These are phyloP conservation scores for Setaria italica DNA, from an alignment of 202 grass and related monocot species.

Conservation along the genomic window DNA sequence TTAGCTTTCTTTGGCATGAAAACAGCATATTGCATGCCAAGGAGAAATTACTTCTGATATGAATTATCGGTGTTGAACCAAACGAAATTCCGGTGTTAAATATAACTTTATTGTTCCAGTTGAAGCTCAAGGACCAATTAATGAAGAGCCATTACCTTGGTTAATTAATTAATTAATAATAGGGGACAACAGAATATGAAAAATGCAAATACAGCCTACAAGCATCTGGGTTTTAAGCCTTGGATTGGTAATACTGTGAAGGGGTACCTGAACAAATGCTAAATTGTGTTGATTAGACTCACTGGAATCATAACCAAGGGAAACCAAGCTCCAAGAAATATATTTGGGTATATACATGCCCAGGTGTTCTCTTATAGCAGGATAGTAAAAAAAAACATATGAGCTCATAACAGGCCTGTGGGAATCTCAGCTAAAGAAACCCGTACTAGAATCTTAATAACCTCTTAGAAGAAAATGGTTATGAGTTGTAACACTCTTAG, in stretches of 20 bases:
- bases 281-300: conserved; percentile 8
- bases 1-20: conserved; percentile 28
- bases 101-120: background rate
- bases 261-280: background rate
- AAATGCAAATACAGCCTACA: conserved; percentile 14
- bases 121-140: conserved; percentile 23
- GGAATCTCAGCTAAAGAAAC: background rate
- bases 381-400: conserved; percentile 15
- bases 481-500: background rate
- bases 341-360: background rate
- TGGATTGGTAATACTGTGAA: background rate
- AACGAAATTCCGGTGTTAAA: conserved; percentile 7
- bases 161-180: conserved; percentile 15
- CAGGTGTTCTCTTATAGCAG: background rate
- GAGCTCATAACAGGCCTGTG: background rate
- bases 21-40: conserved; percentile 19
- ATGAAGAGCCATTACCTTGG: conserved; percentile 9
- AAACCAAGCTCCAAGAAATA: conserved; percentile 13
- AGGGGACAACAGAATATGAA: background rate
- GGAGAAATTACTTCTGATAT: background rate
- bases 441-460: background rate
- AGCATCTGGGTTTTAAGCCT: conserved; percentile 25
- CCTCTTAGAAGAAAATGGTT: conserved; percentile 16
- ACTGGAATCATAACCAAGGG: conserved; percentile 6
- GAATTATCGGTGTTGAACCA: background rate